Evolutionary conservation across 208 protist species (phyloP), one percentile per base, ranked within the genome.

Genomic region (Trypanosoma theileri): DNA sequence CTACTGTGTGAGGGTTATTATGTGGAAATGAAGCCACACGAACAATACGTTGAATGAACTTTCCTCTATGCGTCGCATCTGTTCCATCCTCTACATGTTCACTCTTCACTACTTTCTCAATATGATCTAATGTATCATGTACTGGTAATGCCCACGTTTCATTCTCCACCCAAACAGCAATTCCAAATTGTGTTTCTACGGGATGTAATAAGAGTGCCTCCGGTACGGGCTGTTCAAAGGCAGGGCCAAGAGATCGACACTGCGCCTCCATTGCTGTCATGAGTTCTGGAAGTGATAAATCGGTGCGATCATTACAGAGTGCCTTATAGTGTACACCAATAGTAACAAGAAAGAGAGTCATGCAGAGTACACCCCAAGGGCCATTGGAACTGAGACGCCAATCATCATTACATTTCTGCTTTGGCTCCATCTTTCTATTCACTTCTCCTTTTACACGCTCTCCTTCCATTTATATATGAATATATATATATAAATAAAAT

Each of bases 101-200:
- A 35, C 6, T 6, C 28, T 35, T 6, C 28, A 72, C 71, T 0
- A 78, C 75, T 35, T 69, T 56, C 44, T 87, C 79, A 61, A 93
- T 79, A 12, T 75, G 59, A 10, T 69, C 56, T 3, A 93, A 69
- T 12, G 80, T 76, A 4, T 67, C 66, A 60, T 91, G 88, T 19
- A 87, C 82, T 19, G 74, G 65, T 10, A 73, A 63, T 13, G 84
- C 53, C 69, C 84, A 73, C 51, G 48, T 60, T 21, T 75, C 70
- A 10, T 78, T 58, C 56, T 90, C 88, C 24, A 85, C 84, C 85
- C 88, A 93, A 17, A 93, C 82, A 4, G 63, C 70, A 24, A 93
- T 63, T 14, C 82, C 88, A 50, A 82, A 89, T 22, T 77, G 75
- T 17, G 78, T 71, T n/a, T 56, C 54, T 14, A 73, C 61, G n/a